A percentile compares a stretch with the other conserved stretches of the same genome.
Conservation (phyloP, 106 monocot species). For the Acorus calamus region DNA sequence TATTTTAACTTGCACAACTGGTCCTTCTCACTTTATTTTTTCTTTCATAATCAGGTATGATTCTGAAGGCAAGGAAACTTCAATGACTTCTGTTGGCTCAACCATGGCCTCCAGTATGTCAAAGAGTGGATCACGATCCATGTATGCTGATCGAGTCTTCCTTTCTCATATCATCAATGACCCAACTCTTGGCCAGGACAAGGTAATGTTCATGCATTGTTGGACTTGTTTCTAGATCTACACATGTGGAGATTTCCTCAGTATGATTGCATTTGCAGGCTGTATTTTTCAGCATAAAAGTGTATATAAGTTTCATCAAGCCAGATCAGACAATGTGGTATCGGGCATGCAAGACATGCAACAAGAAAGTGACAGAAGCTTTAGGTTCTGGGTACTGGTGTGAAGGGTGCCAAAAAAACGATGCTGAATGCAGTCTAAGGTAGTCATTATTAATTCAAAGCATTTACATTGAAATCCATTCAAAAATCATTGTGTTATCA, state of each 20-base stretch:
- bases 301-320: slow-evolving; percentile 73
- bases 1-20: neutral
- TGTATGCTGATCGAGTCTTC: slow-evolving; percentile 77
- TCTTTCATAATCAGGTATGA: slow-evolving; percentile 49
- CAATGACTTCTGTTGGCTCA: slow-evolving; percentile 53
- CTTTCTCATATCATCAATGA: slow-evolving; percentile 73
- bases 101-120: slow-evolving; percentile 24
- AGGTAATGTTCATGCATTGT: too few species aligned
- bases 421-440: slow-evolving; percentile 78
- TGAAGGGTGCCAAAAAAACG: slow-evolving; percentile 90
- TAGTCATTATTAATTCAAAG: too few species aligned
- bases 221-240: too few species aligned
- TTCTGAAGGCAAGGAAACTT: slow-evolving; percentile 50
- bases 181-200: slow-evolving; percentile 67
- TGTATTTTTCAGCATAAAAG: slow-evolving; percentile 68
- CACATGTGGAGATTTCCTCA: too few species aligned
- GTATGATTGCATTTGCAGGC: slow-evolving; percentile 28
- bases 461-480: too few species aligned
- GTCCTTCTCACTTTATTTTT: neutral
- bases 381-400: slow-evolving; percentile 91
- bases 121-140: slow-evolving; percentile 51
- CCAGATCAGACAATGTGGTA: slow-evolving; percentile 96
- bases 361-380: slow-evolving; percentile 92
- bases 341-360: slow-evolving; percentile 89
- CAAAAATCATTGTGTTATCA: too few species aligned